Percentiles rank a stretch among this genome's conserved stretches.
These are phyloP conservation scores for Xylaria nigripes DNA, from an alignment of 495 filamentous ascomycete species.

Conservation along the genomic window DNA sequence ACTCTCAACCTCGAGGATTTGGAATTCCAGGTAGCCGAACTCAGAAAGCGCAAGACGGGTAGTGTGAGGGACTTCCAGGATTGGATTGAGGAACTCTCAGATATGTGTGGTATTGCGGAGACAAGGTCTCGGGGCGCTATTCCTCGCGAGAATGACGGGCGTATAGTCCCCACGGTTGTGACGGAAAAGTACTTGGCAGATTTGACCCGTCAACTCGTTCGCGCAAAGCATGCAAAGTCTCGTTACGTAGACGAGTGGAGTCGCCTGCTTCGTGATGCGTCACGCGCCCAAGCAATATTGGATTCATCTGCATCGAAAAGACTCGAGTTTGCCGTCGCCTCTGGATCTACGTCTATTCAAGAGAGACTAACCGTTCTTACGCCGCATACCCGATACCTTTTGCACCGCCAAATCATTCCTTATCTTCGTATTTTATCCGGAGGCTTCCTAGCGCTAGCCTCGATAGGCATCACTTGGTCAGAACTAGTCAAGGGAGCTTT, in stretches of 20 bases:
- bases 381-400: slow-evolving; percentile 73
- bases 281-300: slow-evolving; percentile 69
- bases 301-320: slow-evolving; percentile 75
- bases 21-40: slow-evolving; percentile 67
- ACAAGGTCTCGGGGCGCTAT: slow-evolving; percentile 43
- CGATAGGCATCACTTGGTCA: slow-evolving; percentile 79
- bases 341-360: slow-evolving; percentile 46
- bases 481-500: slow-evolving; percentile 74
- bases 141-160: slow-evolving; percentile 29
- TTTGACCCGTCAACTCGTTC: slow-evolving; percentile 67
- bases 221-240: slow-evolving; percentile 72
- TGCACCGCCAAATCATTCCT: slow-evolving; percentile 64
- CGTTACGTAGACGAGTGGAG: slow-evolving; percentile 85
- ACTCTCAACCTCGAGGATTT: slow-evolving; percentile 71
- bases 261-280: slow-evolving; percentile 60
- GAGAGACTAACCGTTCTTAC: slow-evolving; percentile 58
- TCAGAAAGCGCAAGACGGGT: slow-evolving; percentile 73
- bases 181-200: slow-evolving; percentile 91
- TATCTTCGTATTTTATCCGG: slow-evolving; percentile 53
- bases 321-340: slow-evolving; percentile 60
- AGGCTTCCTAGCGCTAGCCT: slow-evolving; percentile 60
- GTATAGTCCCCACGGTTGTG: slow-evolving; percentile 66
- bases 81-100: slow-evolving; percentile 87
- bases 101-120: slow-evolving; percentile 61
- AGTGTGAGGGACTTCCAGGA: slow-evolving; percentile 76